Base-by-base conservation (phyloP, 2,329 filamentous ascomycete species). In the Trichophyton equinum region DNA sequence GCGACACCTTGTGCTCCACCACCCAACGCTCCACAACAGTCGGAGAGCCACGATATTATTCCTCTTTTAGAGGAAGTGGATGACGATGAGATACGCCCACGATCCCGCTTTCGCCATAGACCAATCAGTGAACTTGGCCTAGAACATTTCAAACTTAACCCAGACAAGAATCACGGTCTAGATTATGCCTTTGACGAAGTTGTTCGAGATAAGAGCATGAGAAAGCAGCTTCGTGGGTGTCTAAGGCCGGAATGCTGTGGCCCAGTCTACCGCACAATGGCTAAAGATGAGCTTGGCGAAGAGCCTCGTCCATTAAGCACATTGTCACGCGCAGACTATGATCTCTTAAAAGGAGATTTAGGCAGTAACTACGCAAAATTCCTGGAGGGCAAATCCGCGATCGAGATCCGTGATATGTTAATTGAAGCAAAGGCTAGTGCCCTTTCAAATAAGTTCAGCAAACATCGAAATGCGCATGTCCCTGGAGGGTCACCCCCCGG, bases 101-200 rank as follows among this genome's bases (percentile, higher is more conserved):
- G 30, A 59, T 38, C 47, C 62, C 76, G 77, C 1, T 78, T 88
- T 15, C 83, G 89, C 57, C 71, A 78, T 8, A 82, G 80, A 58
- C 81, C 84, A 0, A 64, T 84, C 2, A 74, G 78, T 0, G 76
- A 80, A 38, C 79, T 95, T 11, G 76, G 76, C 13, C 75, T 87
- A 0, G 81, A 83, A 11, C 86, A 95, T 72, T 96, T 96, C 77
- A 92, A 86, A 70, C 78, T 94, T 67, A 95, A 96, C 65, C 85
- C 89, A 0, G 76, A 77, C 3, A 81, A 78, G 65, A 92, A 91
- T 64, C 80, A 86, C 47, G 88, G 88, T 1, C 77, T 84, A 49
- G 81, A 85, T 60, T 89, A 83, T 72, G 89, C 89, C 9, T 95
- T 84, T 69, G 77, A 81, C 1, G 87, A 92, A 62, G 85, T 91